These are phyloP conservation scores for Daldinia decipiens DNA, from an alignment of 495 filamentous ascomycete species.

Conservation along the genomic window DNA sequence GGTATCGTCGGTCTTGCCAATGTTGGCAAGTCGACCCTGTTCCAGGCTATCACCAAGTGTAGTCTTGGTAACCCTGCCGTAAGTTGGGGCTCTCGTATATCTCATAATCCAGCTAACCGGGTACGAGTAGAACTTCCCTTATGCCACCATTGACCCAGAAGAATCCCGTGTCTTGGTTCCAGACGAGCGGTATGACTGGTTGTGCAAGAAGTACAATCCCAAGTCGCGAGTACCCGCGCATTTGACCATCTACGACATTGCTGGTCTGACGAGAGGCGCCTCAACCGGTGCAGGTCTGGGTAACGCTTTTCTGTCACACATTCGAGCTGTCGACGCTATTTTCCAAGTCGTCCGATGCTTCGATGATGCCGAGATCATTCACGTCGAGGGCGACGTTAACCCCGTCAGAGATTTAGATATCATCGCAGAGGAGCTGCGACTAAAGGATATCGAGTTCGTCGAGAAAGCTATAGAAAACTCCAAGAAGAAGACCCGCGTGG, in stretches of 20 bases:
- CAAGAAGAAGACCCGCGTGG: constrained; percentile 91
- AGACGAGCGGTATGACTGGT: constrained; percentile 95
- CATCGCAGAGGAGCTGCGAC: constrained; percentile 93
- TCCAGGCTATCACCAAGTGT: constrained; percentile 99
- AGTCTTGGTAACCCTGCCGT: constrained; percentile 96
- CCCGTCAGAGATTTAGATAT: constrained; percentile 93
- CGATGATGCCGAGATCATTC: constrained; percentile 99
- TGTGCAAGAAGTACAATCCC: constrained; percentile 94
- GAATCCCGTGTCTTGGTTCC: constrained; percentile 98
- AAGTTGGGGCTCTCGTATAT: constrained; percentile 48
- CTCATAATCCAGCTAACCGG: constrained; percentile 26
- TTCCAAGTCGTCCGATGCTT: constrained; percentile 99
- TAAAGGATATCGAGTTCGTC: constrained; percentile 99
- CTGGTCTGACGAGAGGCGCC: constrained; percentile 93
- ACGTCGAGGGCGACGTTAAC: constrained; percentile 98
- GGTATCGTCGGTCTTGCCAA: constrained; percentile 99
- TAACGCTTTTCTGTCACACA: constrained; percentile 98
- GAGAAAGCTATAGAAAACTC: constrained; percentile 92
- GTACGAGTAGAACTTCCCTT: constrained; percentile 86
- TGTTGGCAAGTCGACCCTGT: constrained; percentile 99
- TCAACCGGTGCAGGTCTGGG: constrained; percentile 98
- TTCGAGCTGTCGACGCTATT: constrained; percentile 98
- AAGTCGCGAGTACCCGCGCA: constrained; percentile 96
- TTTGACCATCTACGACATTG: constrained; percentile 99
- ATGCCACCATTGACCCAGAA: constrained; percentile 98